Percentiles rank a stretch among this genome's conserved stretches.
Conservation (phyloP, 2,329 filamentous ascomycete genomes). For the Talaromyces sp. region DNA sequence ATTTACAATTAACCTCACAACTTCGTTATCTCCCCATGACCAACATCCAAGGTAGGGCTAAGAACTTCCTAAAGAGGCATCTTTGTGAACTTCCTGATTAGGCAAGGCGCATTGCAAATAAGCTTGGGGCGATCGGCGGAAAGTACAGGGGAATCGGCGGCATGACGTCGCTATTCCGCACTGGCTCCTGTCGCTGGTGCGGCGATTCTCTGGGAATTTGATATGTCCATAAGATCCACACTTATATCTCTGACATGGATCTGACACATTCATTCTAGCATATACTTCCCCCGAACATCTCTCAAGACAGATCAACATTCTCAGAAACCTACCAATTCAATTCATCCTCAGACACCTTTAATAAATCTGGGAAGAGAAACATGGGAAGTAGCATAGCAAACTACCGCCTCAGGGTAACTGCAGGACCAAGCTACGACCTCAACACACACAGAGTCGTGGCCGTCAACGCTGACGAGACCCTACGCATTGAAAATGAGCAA, state of each 20-base stretch:
- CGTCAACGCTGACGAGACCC: constrained; percentile 66
- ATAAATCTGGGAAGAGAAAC: background rate
- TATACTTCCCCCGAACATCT: background rate
- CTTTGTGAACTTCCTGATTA: background rate
- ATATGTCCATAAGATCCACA: background rate
- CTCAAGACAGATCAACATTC: background rate
- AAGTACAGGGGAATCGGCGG: background rate
- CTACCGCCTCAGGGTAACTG: constrained; percentile 77
- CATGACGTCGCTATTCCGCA: constrained; percentile 1
- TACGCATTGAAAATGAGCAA: constrained; percentile 61
- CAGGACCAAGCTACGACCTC: constrained; percentile 71
- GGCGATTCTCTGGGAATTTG: background rate
- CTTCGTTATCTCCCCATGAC: background rate
- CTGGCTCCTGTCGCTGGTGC: background rate
- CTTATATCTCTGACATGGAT: background rate
- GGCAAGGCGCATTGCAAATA: constrained; percentile 6
- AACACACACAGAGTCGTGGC: constrained; percentile 68
- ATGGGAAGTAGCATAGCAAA: constrained; percentile 14
- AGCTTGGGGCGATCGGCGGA: background rate
- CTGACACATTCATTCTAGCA: background rate
- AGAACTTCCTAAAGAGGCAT: background rate
- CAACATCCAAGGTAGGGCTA: background rate
- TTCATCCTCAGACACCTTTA: too few species aligned
- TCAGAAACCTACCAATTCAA: too few species aligned
- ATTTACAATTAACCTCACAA: background rate